Evolutionary conservation across 208 protist species (phyloP), one percentile per base, ranked within the genome.

Genomic region (Trypanosoma brucei): DNA sequence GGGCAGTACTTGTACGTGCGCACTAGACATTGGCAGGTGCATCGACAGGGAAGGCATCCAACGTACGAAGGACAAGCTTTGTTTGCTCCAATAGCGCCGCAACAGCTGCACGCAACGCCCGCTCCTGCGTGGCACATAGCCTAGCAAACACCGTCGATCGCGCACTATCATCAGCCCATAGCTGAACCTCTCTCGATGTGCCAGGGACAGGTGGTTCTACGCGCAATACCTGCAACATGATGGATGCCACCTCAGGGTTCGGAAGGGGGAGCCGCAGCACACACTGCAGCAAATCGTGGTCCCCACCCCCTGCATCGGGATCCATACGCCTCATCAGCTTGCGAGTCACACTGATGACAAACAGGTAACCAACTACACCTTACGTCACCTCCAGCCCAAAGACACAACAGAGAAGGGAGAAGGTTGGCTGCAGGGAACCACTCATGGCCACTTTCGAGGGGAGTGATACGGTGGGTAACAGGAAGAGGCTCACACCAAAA

Each of bases 1-100:
- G 22, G 22, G 22, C 22, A 22, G 51, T 33, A 40, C 13, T 38
- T 39, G 9, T 34, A 40, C 40, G 22, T 11, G 2, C 36, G 44
- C 46, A 30, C 51, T 72, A 54, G 13, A 14, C 45, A 33, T 0
- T 22, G 7, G 39, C 37, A 50, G 13, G 55, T 62, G 63, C 38
- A 49, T 50, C 49, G 37, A 67, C 51, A 11, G 77, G 69, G 40
- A 84, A 85, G 6, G 77, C 72, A 14, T 77, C 62, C 52, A 86
- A 58, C 22, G 79, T 86, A 35, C 83, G 64, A 30, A 83, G 57
- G 11, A 83, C 65, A 22, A 89, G 73, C 59, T 80, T 89, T 3
- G 52, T 42, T 52, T 88, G 82, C 62, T 80, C 75, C 40, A 83
- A 44, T 42, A 80, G 59, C 8, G 77, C 68, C 6, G 69, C 70